Conservation (phyloP, 495 filamentous ascomycete species). For the Aspergillus cavernicola region DNA sequence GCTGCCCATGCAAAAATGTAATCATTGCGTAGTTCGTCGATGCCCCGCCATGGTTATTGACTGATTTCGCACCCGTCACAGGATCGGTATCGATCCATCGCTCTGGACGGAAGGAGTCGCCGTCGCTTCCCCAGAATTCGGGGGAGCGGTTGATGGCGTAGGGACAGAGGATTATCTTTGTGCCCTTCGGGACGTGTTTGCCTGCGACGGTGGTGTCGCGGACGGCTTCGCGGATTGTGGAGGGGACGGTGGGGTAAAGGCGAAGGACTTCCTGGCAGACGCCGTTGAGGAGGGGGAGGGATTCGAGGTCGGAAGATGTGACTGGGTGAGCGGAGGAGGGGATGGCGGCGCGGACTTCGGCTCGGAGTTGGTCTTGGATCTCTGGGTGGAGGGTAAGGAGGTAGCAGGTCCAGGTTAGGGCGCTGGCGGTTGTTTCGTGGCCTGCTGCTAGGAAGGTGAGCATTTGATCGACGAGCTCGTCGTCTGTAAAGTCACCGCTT, state of each 20-base stretch:
- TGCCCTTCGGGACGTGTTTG: constrained; percentile 42
- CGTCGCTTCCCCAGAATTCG: constrained; percentile 41
- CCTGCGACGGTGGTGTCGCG: constrained; percentile 43
- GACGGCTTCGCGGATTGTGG: constrained; percentile 45
- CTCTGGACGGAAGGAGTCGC: constrained; percentile 41
- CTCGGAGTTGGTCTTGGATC: constrained; percentile 42
- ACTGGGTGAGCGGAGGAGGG: constrained; percentile 28
- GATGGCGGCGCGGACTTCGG: constrained; percentile 43
- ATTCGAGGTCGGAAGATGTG: constrained; percentile 40
- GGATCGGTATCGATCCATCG: constrained; percentile 47
- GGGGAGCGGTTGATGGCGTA: constrained; percentile 40
- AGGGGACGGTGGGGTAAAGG: constrained; percentile 48
- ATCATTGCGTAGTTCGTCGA: constrained; percentile 46
- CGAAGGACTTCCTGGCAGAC: constrained; percentile 49
- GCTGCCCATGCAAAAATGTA: constrained; percentile 47
- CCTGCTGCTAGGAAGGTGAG: constrained; percentile 53
- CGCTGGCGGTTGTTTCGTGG: constrained; percentile 53
- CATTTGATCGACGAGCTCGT: constrained; percentile 51
- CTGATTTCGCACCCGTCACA: constrained; percentile 19
- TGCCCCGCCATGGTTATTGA: constrained; percentile 37
- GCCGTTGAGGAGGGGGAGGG: constrained; percentile 49
- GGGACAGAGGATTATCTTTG: constrained; percentile 40
- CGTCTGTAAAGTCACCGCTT: constrained; percentile 54
- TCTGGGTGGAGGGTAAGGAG: constrained; percentile 46
- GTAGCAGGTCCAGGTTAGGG: constrained; percentile 51